These are phyloP conservation scores for Ormosia semicastrata DNA, from an alignment of 306 rosid species.

Conservation along the genomic window DNA sequence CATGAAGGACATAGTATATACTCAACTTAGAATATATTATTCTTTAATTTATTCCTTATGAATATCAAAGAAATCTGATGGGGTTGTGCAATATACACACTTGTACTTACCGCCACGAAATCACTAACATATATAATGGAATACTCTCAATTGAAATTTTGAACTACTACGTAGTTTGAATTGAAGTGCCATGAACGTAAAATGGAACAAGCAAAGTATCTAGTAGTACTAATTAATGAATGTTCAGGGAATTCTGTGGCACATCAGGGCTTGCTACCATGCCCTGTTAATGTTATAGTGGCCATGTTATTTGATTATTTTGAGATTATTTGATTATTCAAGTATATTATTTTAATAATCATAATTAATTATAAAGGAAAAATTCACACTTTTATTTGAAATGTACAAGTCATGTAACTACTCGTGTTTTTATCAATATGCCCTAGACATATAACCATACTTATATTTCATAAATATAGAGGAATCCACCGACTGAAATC, in stretches of 20 bases:
- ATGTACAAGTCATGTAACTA: neutral
- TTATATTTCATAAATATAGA: slow-evolving; percentile 40
- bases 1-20: neutral
- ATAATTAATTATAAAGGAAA: neutral
- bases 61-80: neutral
- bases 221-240: neutral
- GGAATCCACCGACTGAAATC: slow-evolving; percentile 35
- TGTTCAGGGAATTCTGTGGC: neutral
- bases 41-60: neutral
- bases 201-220: neutral
- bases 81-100: neutral
- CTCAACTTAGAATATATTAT: neutral
- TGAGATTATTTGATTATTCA: too few relatives aligned
- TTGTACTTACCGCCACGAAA: neutral
- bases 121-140: neutral
- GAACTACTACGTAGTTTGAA: neutral
- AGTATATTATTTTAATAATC: neutral
- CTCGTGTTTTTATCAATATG: neutral
- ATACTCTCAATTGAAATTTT: too few relatives aligned
- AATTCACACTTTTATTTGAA: neutral
- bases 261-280: neutral
- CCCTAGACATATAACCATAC: slow-evolving; percentile 14
- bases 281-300: neutral
- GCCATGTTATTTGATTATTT: neutral
- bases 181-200: neutral